Evolutionary conservation across 2,329 filamentous ascomycete genomes (phyloP).

Genomic region (Aureobasidium sp.): DNA sequence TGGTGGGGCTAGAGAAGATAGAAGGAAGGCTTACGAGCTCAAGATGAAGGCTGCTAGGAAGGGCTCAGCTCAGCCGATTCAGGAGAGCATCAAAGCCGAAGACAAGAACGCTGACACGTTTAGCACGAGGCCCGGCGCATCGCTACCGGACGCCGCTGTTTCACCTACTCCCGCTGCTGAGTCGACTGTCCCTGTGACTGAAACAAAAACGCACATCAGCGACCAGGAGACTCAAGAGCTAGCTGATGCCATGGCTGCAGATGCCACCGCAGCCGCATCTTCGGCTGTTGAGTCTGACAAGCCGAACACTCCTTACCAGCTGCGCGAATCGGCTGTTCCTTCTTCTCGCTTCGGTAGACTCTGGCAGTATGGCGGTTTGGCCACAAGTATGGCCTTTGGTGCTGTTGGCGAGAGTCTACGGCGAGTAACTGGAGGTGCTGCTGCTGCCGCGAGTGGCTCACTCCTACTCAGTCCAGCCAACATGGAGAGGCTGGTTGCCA

Average conservation of each 20-base stretch:
- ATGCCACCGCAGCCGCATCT: slow-evolving; percentile 19
- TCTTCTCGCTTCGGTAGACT: slow-evolving; percentile 77
- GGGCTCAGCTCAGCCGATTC: slow-evolving; percentile 24
- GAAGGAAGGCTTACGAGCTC: slow-evolving; percentile 16
- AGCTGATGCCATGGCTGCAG: slow-evolving; percentile 27
- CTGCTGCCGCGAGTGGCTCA: slow-evolving; percentile 50
- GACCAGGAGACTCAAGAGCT: slow-evolving; percentile 15
- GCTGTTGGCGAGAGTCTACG: slow-evolving; percentile 79
- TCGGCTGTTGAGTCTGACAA: slow-evolving; percentile 7
- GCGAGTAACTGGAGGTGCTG: slow-evolving; percentile 61
- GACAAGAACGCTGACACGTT: slow-evolving; percentile 30
- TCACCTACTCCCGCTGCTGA: slow-evolving; percentile 1
- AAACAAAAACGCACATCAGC: slow-evolving; percentile 4
- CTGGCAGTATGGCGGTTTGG: slow-evolving; percentile 91
- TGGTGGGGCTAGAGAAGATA: slow-evolving; percentile 13
- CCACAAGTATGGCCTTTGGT: slow-evolving; percentile 90
- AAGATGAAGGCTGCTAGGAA: slow-evolving; percentile 24
- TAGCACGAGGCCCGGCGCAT: slow-evolving; percentile 18
- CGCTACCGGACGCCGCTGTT: background rate
- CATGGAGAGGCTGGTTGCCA: slow-evolving; percentile 85
- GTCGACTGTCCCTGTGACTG: background rate
- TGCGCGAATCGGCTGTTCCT: slow-evolving; percentile 84
- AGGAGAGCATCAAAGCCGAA: slow-evolving; percentile 19
- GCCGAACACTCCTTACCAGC: slow-evolving; percentile 45
- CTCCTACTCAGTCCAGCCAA: slow-evolving; percentile 82